Evolutionary conservation across 164 flowering plant genomes (phyloP), one percentile per base, ranked within the genome.

Genomic region (Annona squamosa): DNA sequence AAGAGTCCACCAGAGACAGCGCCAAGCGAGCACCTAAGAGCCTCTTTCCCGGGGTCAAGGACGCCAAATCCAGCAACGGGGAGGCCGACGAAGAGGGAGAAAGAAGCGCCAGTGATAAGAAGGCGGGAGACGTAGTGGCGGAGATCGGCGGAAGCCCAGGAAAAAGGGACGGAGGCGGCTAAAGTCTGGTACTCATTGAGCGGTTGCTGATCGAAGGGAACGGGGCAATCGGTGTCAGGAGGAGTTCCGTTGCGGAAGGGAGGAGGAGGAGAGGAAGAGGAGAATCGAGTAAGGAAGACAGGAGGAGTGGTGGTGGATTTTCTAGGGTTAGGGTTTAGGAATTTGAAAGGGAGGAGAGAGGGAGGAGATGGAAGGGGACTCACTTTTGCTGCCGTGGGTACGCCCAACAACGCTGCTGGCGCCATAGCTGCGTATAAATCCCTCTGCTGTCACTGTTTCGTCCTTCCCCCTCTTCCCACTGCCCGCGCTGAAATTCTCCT

Each of bases 161-260:
- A 87, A 77, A 90, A 94, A 6, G 93, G 94, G 76, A 87, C 83
- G 41, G 96, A 91, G 18, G 72, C 73, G 26, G 92, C 82, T 7
- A 95, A 86, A 67, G 76, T 75, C 63, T 89, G 86, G 84, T 86
- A 95, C 80, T 95, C 98, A 69, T 90, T 91, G 12, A 92, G 79
- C 52, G 98, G 98, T 72, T 85, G 98, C 75, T 92, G 98, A 1
- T 91, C 98, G 1, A 64, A 42, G 0, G 99, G 99, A n/a, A 95
- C 99, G 0, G 98, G 98, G 81, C 99, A 95, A 59, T 76, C 86
- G n/a, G 87, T 84, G 70, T 85, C 95, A 46, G 77, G 83, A 46
- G 78, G 75, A 73, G 85, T 77, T 48, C 80, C 85, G 73, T 77
- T 84, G 71, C 79, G 79, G 75, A 71, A 82, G 46, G 85, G 70